Base-by-base conservation (phyloP, 202 grass and related monocot species). In the Musa balbisiana region DNA sequence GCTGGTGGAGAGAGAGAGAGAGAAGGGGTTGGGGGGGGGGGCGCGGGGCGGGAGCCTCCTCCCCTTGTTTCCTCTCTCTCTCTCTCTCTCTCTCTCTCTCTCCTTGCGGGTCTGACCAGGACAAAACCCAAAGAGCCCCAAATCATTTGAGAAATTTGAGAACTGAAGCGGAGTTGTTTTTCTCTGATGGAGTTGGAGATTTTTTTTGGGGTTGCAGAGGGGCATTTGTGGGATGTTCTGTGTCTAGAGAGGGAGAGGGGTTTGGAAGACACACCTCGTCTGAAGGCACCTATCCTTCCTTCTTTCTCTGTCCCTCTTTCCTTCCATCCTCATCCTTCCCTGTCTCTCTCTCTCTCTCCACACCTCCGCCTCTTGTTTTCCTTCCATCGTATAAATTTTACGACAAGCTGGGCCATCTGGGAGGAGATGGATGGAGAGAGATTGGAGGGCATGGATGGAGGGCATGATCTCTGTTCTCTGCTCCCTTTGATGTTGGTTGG, bases 91-190 rank as follows among this genome's bases (percentile, higher is more conserved):
- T 59, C 55, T n/a, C 56, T 60, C 56, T 56, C 20, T 24, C 63
- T 65, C 63, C 63, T 15, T 10, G 63, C n/a, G 14, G 14, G 63
- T 65, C 63, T 26, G 63, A 65, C 63, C 63, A 65, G 4, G 63
- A 65, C 63, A 65, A 65, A 65, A 11, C 63, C 63, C 63, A 64
- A 24, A 64, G 2, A 22, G 21, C 20, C 22, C 62, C 21, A 65
- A 26, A 23, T 62, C 14, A 62, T 62, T 62, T 62, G 58, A 62
- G n/a, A 65, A 26, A 62, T 62, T 62, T 62, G 58, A 62, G 58
- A 65, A 14, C 26, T 65, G 63, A 25, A 27, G 22, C 13, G 23
- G 9, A 60, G 56, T 16, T 65, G 9, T 65, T 65, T 25, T 27
- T 65, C 62, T 25, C 27, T 10, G 63, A 65, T 65, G 63, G 63